A percentile compares a stretch with the other conserved stretches of the same genome.
Conservation (phyloP, 495 filamentous ascomycete genomes). For the Penicillium egyptiacum region DNA sequence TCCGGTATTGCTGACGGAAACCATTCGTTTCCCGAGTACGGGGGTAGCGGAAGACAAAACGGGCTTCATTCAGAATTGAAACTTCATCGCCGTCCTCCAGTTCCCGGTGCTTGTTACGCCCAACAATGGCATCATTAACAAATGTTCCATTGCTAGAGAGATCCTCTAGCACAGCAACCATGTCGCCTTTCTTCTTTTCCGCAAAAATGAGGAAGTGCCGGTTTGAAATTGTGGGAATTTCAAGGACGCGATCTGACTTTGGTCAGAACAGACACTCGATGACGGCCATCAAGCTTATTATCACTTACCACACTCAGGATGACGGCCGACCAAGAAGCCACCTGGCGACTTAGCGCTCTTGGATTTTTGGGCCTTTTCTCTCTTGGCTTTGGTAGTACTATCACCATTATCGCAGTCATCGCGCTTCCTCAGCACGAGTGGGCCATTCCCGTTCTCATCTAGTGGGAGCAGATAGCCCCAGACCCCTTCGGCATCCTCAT, state of each 20-base stretch:
- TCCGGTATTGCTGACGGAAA: slow-evolving; percentile 83
- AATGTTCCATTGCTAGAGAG: slow-evolving; percentile 96
- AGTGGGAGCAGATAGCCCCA: slow-evolving; percentile 94
- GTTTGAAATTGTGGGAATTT: slow-evolving; percentile 88
- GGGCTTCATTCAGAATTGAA: slow-evolving; percentile 73
- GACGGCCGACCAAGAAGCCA: slow-evolving; percentile 90
- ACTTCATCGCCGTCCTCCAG: slow-evolving; percentile 88
- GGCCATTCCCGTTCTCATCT: slow-evolving; percentile 63
- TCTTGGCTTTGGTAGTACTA: slow-evolving; percentile 33
- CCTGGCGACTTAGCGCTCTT: slow-evolving; percentile 58
- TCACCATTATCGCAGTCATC: slow-evolving; percentile 59
- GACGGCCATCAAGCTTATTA: background rate
- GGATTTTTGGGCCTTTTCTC: slow-evolving; percentile 31
- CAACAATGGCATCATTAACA: slow-evolving; percentile 87
- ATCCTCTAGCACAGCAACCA: slow-evolving; percentile 84
- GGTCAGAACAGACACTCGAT: slow-evolving; percentile 15
- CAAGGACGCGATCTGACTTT: slow-evolving; percentile 68
- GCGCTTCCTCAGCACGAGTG: slow-evolving; percentile 71
- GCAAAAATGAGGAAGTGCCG: slow-evolving; percentile 88
- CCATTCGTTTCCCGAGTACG: slow-evolving; percentile 68
- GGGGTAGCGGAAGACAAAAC: slow-evolving; percentile 90
- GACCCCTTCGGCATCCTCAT: slow-evolving; percentile 78
- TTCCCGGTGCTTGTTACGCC: slow-evolving; percentile 86
- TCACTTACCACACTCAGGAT: slow-evolving; percentile 86
- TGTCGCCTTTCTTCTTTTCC: slow-evolving; percentile 78